Conservation (phyloP, 495 filamentous ascomycete species). For the Penicillium arizonense region DNA sequence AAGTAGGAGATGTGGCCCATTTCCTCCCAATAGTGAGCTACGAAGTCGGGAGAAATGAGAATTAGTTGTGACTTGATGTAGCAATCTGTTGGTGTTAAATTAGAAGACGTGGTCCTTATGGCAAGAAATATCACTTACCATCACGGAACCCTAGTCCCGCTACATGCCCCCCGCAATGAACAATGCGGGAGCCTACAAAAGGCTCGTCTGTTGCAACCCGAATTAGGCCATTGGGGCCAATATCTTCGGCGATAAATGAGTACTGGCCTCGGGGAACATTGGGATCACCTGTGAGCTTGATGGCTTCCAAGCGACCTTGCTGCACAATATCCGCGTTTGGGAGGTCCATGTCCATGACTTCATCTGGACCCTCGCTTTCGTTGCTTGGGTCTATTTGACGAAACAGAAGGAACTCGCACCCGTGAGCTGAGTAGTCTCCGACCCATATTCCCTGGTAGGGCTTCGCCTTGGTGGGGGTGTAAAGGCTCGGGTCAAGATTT, state of each 20-base stretch:
- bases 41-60: conserved; percentile 67
- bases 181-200: conserved; percentile 74
- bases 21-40: conserved; percentile 80
- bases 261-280: conserved; percentile 85
- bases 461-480: conserved; percentile 74
- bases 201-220: conserved; percentile 62
- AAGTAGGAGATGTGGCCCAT: conserved; percentile 82
- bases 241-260: conserved; percentile 75
- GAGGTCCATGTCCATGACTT: background rate
- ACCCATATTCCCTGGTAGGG: conserved; percentile 90
- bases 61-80: conserved; percentile 76
- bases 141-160: conserved; percentile 66
- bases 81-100: conserved; percentile 48
- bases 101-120: background rate
- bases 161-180: conserved; percentile 73
- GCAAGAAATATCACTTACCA: conserved; percentile 49
- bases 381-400: conserved; percentile 57
- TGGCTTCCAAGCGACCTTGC: conserved; percentile 65
- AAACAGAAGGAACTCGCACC: conserved; percentile 83
- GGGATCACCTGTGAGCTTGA: conserved; percentile 88
- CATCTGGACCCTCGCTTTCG: conserved; percentile 1
- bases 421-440: conserved; percentile 84
- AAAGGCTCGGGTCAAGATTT: conserved; percentile 67
- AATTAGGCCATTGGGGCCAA: conserved; percentile 60
- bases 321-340: conserved; percentile 10